Conservation (phyloP, 768 basidiomycete species). For the Trametes punicea region DNA sequence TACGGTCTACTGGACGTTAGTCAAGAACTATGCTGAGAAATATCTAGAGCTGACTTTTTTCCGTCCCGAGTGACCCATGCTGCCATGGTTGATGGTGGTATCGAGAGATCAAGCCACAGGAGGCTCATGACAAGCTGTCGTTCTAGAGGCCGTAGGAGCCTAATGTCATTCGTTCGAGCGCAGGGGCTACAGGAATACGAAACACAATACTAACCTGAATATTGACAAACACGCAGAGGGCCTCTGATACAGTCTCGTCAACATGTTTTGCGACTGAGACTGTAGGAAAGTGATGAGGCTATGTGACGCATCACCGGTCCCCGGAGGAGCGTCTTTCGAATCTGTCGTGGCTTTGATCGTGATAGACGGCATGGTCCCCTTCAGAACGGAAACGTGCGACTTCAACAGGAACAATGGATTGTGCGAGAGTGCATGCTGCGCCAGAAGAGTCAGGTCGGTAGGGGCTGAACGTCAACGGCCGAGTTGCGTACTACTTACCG, state of each 20-base stretch:
- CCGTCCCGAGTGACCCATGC: constrained; percentile 76
- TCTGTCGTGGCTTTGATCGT: constrained; percentile 11
- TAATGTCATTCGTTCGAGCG: constrained; percentile 27
- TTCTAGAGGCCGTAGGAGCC: constrained; percentile 73
- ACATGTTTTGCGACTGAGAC: constrained; percentile 70
- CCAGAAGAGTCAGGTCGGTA: neutral
- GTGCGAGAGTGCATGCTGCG: neutral
- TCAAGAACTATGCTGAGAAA: neutral
- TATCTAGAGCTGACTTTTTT: constrained; percentile 49
- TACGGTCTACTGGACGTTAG: constrained; percentile 51
- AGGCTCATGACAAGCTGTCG: constrained; percentile 85
- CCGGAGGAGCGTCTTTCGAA: neutral
- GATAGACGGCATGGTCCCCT: constrained; percentile 19
- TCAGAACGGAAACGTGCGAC: neutral
- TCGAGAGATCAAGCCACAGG: constrained; percentile 81
- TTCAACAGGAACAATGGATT: neutral
- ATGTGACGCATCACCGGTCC: constrained; percentile 40
- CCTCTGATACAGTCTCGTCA: constrained; percentile 76
- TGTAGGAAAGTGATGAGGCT: constrained; percentile 76
- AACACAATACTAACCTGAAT: constrained; percentile 60
- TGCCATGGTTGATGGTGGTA: constrained; percentile 62
- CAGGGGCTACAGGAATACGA: neutral
- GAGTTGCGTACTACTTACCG: neutral
- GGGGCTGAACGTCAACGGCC: too few relatives aligned
- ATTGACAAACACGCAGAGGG: constrained; percentile 90